These are phyloP conservation scores for Xerophyta viscosa DNA, from an alignment of 106 monocot genomes.

Conservation along the genomic window DNA sequence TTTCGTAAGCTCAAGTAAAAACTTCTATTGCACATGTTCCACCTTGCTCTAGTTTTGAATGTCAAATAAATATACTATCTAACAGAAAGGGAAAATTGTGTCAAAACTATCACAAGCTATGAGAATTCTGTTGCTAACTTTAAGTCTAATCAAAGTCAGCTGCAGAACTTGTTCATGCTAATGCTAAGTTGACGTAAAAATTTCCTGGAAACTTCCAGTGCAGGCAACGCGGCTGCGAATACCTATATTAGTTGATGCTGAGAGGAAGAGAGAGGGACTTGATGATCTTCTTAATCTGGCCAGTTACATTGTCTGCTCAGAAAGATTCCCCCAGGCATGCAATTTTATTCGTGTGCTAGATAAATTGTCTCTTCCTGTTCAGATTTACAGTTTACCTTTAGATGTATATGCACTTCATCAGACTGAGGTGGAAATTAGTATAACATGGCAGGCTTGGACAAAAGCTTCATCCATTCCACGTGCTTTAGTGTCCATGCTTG, in stretches of 20 bases:
- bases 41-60: no score
- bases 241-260: constrained; percentile 49
- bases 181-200: no score
- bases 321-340: constrained; percentile 40
- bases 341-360: not conserved
- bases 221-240: constrained; percentile 29
- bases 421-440: not conserved
- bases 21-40: no score
- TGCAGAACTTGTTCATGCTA: no score
- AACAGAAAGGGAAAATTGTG: no score
- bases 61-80: no score
- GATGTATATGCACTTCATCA: not conserved
- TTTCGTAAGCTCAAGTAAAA: no score
- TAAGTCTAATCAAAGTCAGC: no score
- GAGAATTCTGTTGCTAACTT: no score
- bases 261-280: constrained; percentile 26
- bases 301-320: constrained; percentile 38
- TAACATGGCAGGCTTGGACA: constrained; percentile 61
- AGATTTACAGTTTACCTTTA: not conserved
- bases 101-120: no score
- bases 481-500: constrained; percentile 74
- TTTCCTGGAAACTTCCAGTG: no score
- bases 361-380: not conserved
- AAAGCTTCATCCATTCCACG: constrained; percentile 43
- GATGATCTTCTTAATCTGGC: constrained; percentile 38